Conservation (phyloP, 768 basidiomycete species). For the Mycena crocata region DNA sequence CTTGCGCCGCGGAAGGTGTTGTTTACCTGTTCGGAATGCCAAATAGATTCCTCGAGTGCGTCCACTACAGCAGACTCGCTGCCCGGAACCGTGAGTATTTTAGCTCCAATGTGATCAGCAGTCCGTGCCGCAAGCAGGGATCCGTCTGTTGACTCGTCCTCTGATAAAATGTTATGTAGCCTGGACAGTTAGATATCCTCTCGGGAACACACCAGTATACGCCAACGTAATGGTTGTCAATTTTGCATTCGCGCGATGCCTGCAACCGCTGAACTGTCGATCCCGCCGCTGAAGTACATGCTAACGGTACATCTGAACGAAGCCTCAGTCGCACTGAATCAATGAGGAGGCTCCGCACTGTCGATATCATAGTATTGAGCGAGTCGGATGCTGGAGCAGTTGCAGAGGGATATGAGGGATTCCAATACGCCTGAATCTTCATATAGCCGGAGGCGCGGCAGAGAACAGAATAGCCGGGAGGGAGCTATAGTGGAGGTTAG, state of each 20-base stretch:
- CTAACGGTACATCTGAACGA: slow-evolving; percentile 29
- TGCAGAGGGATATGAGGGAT: slow-evolving; percentile 21
- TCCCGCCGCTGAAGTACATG: slow-evolving; percentile 36
- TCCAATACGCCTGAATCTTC: slow-evolving; percentile 30
- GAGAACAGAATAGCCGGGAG: slow-evolving; percentile 14
- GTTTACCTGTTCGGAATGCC: slow-evolving; percentile 27
- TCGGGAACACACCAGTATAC: slow-evolving; percentile 13
- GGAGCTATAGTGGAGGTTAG: slow-evolving; percentile 12
- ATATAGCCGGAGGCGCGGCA: slow-evolving; percentile 24
- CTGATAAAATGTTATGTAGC: too few relatives aligned
- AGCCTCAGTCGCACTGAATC: slow-evolving; percentile 29
- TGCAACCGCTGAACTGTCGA: slow-evolving; percentile 33
- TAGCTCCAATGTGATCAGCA: slow-evolving; percentile 20
- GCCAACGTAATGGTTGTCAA: slow-evolving; percentile 24
- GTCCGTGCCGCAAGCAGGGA: slow-evolving; percentile 20
- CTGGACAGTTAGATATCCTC: background rate
- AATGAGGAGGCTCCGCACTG: slow-evolving; percentile 19
- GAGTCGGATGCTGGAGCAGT: background rate
- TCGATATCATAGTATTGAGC: slow-evolving; percentile 19
- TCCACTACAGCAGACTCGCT: slow-evolving; percentile 18
- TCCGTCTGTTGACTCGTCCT: slow-evolving; percentile 27
- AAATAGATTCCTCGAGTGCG: slow-evolving; percentile 29
- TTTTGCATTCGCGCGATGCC: slow-evolving; percentile 27
- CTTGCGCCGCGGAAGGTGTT: slow-evolving; percentile 28
- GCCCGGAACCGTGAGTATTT: slow-evolving; percentile 11